Evolutionary conservation across 208 protist species (phyloP), one percentile per base, ranked within the genome.

Genomic region (Crithidia fasciculata): DNA sequence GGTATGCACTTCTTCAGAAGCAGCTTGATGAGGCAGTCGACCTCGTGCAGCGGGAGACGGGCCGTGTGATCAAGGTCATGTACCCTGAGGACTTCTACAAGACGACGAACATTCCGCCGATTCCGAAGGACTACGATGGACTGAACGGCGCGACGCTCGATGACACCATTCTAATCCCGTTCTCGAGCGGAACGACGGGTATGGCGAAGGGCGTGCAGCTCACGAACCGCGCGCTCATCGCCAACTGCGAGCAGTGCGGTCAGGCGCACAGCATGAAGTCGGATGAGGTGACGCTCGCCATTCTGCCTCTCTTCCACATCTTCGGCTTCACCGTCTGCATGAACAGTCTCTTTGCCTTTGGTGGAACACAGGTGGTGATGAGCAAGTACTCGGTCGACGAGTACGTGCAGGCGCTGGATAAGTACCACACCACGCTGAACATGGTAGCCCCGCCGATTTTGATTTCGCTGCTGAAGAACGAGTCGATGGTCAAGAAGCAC

Each of bases 261-360:
- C 61, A 55, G 43, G 61, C 47, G 45, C 61, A 55, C 3, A 36
- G 19, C 10, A 40, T 81, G 15, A 28, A 36, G 16, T 19, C 28
- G 15, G 57, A 71, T 6, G 83, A 87, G 8, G 70, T 81, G 10
- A 43, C 61, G 4, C 37, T 95, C 43, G 66, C 76, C 62, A 65
- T 94, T 12, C 58, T 97, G 6, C 93, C 90, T n/a, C 80, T 88
- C 10, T 97, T 88, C 55, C 93, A 97, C 81, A 93, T 96, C 60
- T 95, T 91, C 72, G 92, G 86, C 16, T 78, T 96, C 59, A 84
- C 90, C 6, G 43, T 82, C 13, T 70, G 77, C 45, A n/a, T 94
- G 44, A 74, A 69, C 52, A 44, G 49, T 41, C 43, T 72, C 18
- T 65, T 96, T 28, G 52, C 61, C 37, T 13, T 28, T 12, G 73